phyloP scores from a whole-genome alignment of 2,329 filamentous ascomycete species.

The Talaromyces rugulosus region DNA sequence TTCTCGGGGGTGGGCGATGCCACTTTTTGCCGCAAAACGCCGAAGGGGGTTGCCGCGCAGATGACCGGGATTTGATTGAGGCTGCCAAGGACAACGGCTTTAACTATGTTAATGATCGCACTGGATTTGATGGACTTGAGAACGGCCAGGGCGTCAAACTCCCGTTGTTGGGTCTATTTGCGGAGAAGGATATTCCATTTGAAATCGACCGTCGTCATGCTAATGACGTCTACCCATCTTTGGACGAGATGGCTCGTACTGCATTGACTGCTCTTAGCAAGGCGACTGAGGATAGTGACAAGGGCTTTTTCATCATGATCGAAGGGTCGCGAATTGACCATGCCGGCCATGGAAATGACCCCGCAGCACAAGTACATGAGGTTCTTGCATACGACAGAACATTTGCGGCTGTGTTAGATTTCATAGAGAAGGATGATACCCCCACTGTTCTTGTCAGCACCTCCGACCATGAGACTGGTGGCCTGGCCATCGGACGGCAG shows the following conservation, averaged over 20 bases:
- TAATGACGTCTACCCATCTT: conserved; percentile 75
- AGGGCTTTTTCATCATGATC: conserved; percentile 98
- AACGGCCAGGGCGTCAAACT: conserved; percentile 65
- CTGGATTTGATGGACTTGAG: conserved; percentile 70
- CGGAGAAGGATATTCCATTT: conserved; percentile 77
- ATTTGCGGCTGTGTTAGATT: conserved; percentile 78
- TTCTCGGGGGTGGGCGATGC: conserved; percentile 88
- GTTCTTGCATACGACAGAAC: conserved; percentile 92
- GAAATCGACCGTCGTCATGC: conserved; percentile 84
- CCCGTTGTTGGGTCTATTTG: conserved; percentile 82
- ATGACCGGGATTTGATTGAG: conserved; percentile 69
- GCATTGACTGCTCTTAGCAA: conserved; percentile 74
- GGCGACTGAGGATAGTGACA: conserved; percentile 76
- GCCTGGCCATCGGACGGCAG: conserved; percentile 75
- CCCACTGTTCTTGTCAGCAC: conserved; percentile 77
- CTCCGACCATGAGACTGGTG: conserved; percentile 94
- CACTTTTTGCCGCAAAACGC: conserved; percentile 85
- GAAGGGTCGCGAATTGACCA: conserved; percentile 96
- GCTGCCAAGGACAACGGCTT: conserved; percentile 76
- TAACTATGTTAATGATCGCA: conserved; percentile 68
- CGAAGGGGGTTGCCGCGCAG: conserved; percentile 73
- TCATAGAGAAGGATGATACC: conserved; percentile 70
- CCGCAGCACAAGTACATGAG: conserved; percentile 80
- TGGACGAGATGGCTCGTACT: conserved; percentile 85
- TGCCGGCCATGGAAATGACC: conserved; percentile 81